Conservation (phyloP, 352 stramenopile genomes). For the Globisporangium cylindrosporum region DNA sequence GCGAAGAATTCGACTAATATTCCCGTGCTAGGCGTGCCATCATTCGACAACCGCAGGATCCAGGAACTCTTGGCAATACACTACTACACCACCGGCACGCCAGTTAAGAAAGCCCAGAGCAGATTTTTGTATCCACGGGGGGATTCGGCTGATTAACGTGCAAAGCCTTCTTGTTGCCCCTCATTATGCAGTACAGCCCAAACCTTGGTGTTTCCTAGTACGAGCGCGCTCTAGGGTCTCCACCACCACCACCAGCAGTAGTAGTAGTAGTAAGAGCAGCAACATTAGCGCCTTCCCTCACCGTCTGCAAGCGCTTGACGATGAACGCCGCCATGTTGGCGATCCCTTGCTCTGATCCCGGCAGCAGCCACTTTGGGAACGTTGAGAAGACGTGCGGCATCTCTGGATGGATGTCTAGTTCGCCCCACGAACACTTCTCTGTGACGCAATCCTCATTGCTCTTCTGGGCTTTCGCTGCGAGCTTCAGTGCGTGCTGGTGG, state of each 20-base stretch:
- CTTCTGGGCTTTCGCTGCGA: constrained; percentile 29
- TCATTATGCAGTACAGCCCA: neutral
- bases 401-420: constrained; percentile 29
- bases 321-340: constrained; percentile 20
- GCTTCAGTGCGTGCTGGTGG: constrained; percentile 33
- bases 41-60: neutral
- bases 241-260: neutral
- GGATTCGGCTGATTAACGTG: neutral
- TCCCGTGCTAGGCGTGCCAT: too few relatives aligned
- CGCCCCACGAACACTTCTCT: neutral
- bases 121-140: neutral
- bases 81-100: neutral
- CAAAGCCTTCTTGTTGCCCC: neutral
- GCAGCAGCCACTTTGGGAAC: constrained; percentile 21
- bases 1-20: neutral
- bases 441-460: constrained; percentile 19
- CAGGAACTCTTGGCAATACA: neutral
- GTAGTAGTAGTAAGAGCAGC: too few relatives aligned
- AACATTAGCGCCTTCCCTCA: neutral
- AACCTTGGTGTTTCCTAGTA: neutral
- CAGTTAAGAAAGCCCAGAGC: neutral
- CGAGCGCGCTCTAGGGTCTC: neutral
- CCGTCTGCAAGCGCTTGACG: constrained; percentile 6
- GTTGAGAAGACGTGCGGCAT: constrained; percentile 28
- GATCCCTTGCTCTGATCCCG: constrained; percentile 14